phyloP scores from a whole-genome alignment of 495 filamentous ascomycete genomes.

The Penicillium salamii region DNA sequence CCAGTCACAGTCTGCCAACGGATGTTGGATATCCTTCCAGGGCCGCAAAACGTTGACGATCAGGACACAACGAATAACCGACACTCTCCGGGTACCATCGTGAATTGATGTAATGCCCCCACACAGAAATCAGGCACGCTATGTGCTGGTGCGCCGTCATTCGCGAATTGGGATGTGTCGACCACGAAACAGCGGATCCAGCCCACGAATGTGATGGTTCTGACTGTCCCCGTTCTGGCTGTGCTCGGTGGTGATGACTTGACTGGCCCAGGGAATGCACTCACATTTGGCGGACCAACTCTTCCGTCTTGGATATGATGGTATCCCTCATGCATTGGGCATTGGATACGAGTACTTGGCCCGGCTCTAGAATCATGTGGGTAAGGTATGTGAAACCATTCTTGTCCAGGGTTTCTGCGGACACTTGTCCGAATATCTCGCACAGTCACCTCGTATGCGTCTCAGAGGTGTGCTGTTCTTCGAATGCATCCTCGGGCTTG shows the following conservation, averaged over 20 bases:
- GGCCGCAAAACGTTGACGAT: slow-evolving; percentile 69
- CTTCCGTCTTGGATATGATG: slow-evolving; percentile 14
- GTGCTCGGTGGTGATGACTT: neutral
- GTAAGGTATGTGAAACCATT: slow-evolving; percentile 12
- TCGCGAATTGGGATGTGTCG: slow-evolving; percentile 8
- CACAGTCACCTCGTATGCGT: slow-evolving; percentile 1
- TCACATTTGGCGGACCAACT: slow-evolving; percentile 12
- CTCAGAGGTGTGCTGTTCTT: neutral
- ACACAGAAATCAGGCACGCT: slow-evolving; percentile 18
- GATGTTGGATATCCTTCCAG: slow-evolving; percentile 52
- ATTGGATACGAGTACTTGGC: neutral
- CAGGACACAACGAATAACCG: slow-evolving; percentile 52
- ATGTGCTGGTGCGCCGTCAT: slow-evolving; percentile 17
- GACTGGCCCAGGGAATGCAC: neutral
- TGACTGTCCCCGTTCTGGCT: slow-evolving; percentile 12
- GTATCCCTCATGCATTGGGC: neutral
- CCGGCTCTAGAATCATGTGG: slow-evolving; percentile 14
- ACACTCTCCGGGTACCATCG: slow-evolving; percentile 30
- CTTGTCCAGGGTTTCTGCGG: slow-evolving; percentile 2
- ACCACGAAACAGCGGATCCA: slow-evolving; percentile 14
- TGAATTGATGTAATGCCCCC: slow-evolving; percentile 13
- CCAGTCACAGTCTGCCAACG: slow-evolving; percentile 45
- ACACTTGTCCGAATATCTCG: slow-evolving; percentile 13
- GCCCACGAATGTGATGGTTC: slow-evolving; percentile 10
- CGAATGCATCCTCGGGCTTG: slow-evolving; percentile 1